A percentile compares a stretch with the other conserved stretches of the same genome.
phyloP scores from a whole-genome alignment of 1,284 basidiomycete genomes.

The Fomitopsis palustris region DNA sequence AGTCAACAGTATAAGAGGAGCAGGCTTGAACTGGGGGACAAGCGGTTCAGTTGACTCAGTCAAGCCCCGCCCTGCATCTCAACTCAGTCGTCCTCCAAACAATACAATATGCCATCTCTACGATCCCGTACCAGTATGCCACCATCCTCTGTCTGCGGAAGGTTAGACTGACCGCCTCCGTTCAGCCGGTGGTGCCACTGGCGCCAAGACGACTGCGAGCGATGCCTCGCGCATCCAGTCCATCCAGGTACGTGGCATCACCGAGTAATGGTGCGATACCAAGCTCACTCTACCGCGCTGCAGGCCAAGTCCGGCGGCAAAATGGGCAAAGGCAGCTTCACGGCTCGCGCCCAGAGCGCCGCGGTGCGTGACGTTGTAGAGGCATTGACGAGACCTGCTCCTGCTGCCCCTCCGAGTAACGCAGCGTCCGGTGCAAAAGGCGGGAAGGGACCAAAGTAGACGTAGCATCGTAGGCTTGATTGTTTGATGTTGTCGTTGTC shows the following conservation, averaged over 20 bases:
- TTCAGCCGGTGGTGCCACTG: constrained; percentile 18
- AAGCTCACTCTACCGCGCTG: background rate
- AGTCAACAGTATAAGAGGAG: background rate
- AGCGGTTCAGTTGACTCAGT: background rate
- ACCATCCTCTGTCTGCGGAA: background rate
- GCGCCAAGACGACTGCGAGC: constrained; percentile 20
- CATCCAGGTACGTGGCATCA: constrained; percentile 21
- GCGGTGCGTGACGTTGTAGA: constrained; percentile 21
- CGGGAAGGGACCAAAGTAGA: background rate
- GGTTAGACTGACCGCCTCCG: background rate
- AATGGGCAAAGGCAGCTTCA: constrained; percentile 27
- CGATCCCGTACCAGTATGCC: constrained; percentile 16
- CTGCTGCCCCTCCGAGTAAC: background rate
- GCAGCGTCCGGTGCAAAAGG: background rate
- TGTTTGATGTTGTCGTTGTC: background rate
- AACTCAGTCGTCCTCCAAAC: background rate
- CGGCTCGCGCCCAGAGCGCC: constrained; percentile 26
- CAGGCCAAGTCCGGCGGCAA: constrained; percentile 30
- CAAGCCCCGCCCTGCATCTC: background rate
- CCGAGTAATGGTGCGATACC: background rate
- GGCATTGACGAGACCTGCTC: background rate
- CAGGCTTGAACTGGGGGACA: background rate
- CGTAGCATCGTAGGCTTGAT: background rate
- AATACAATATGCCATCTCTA: constrained; percentile 11
- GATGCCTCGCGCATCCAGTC: constrained; percentile 30